phyloP scores from a whole-genome alignment of 306 rosid species.

The Leucaena leucocephala region DNA sequence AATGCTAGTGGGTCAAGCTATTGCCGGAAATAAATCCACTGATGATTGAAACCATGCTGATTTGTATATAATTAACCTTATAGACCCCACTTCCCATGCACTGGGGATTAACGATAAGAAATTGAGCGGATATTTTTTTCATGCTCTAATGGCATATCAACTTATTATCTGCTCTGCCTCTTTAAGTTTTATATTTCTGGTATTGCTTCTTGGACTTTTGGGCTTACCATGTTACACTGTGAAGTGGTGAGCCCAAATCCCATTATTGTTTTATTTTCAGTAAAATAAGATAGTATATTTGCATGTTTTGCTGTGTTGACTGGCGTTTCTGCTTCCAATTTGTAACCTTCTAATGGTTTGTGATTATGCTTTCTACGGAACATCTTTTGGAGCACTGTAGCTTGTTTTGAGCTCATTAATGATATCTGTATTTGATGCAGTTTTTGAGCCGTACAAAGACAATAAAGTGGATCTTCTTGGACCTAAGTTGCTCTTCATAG shows the following conservation, averaged over 20 bases:
- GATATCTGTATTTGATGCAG: conserved; percentile 48
- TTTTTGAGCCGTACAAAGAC: conserved; percentile 98
- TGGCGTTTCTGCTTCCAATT: neutral
- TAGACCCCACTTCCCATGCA: neutral
- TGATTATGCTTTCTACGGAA: neutral
- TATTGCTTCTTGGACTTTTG: conserved; percentile 2
- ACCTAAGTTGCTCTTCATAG: conserved; percentile 88
- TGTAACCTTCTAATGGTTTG: conserved; percentile 1
- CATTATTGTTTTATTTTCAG: neutral
- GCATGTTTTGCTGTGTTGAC: neutral
- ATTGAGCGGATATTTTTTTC: neutral
- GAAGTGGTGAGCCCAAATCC: neutral
- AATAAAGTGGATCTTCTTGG: conserved; percentile 88
- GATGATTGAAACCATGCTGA: conserved; percentile 3
- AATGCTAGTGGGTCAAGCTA: neutral
- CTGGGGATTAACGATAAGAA: neutral
- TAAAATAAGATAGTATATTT: conserved; percentile 2
- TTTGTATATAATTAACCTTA: neutral
- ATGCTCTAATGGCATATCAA: conserved; percentile 7
- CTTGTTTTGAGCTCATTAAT: conserved; percentile 27
- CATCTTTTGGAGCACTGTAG: neutral
- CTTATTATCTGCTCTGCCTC: neutral
- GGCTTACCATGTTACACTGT: neutral
- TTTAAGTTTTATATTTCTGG: neutral
- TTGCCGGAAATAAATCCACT: neutral